These are phyloP conservation scores for Metahyphopichia silvanorum DNA, from an alignment of 805 yeast species.

Conservation along the genomic window DNA sequence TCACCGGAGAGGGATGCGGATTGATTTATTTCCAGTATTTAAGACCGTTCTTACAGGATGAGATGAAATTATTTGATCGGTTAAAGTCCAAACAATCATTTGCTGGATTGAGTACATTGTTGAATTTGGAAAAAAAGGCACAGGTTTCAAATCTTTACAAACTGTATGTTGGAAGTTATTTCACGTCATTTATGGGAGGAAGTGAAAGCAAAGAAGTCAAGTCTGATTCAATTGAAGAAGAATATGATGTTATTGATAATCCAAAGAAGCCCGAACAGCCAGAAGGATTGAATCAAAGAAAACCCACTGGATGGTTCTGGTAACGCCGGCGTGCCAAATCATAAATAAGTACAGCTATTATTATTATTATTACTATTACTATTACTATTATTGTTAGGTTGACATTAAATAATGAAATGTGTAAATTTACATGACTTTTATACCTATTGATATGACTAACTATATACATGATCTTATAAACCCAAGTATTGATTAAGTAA, in stretches of 20 bases:
- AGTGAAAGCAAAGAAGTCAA: not conserved
- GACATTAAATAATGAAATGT: no score
- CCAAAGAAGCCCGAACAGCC: conserved; percentile 7
- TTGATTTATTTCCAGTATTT: conserved; percentile 22
- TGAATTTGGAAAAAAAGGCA: no score
- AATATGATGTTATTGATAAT: conserved; percentile 47
- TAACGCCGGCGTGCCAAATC: conserved; percentile 4
- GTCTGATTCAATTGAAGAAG: conserved; percentile 18
- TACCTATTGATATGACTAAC: no score
- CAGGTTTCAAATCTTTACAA: no score
- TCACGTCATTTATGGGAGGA: conserved; percentile 6
- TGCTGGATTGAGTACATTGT: no score
- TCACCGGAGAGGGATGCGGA: conserved; percentile 31
- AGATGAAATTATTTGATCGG: conserved; percentile 9
- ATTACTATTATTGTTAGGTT: no score
- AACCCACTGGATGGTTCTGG: conserved; percentile 19
- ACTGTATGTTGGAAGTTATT: no score
- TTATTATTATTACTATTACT: no score
- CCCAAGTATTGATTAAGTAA: conserved; percentile 28
- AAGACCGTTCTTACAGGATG: conserved; percentile 26
- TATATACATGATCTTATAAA: no score
- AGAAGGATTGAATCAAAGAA: conserved; percentile 5
- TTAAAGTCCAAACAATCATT: conserved; percentile 1
- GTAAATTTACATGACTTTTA: no score
- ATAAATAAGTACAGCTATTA: no score